Conservation (phyloP, 2,329 filamentous ascomycete species). For the Aphanocladium album region DNA sequence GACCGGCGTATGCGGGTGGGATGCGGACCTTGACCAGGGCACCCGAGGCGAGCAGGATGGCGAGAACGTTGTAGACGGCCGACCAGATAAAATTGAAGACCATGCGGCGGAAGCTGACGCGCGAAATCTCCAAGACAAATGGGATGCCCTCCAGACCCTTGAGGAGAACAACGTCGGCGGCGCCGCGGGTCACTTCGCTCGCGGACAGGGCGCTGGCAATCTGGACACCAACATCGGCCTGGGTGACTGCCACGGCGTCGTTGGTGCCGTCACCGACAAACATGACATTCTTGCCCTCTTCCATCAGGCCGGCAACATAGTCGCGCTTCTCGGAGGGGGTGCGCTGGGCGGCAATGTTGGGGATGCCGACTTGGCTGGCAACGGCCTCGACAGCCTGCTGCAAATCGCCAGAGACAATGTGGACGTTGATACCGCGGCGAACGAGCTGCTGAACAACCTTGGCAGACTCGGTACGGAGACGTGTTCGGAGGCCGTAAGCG, state of each 20-base stretch:
- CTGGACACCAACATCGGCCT: conserved; percentile 56
- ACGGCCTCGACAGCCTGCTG: conserved; percentile 40
- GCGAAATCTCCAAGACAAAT: conserved; percentile 44
- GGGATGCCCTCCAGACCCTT: conserved; percentile 46
- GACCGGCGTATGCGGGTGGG: conserved; percentile 47
- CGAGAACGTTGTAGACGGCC: conserved; percentile 56
- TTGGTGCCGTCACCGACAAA: conserved; percentile 63
- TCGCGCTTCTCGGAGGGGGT: conserved; percentile 49
- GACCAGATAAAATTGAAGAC: conserved; percentile 60
- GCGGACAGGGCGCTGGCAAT: conserved; percentile 39
- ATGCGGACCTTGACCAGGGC: conserved; percentile 50
- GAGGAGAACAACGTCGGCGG: conserved; percentile 55
- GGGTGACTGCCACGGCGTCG: conserved; percentile 56
- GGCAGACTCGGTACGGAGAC: conserved; percentile 33
- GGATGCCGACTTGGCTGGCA: conserved; percentile 38
- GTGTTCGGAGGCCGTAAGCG: conserved; percentile 44
- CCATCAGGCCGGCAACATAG: conserved; percentile 42
- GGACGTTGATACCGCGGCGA: conserved; percentile 41
- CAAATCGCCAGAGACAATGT: conserved; percentile 55
- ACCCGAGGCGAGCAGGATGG: conserved; percentile 55
- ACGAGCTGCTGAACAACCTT: conserved; percentile 41
- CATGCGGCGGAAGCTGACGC: conserved; percentile 35
- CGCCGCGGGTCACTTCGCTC: conserved; percentile 50
- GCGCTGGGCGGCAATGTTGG: conserved; percentile 39
- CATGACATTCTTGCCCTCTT: conserved; percentile 34